Evolutionary conservation across 2,329 filamentous ascomycete species (phyloP), one percentile per base, ranked within the genome.

Genomic region (Parastagonospora avenae): DNA sequence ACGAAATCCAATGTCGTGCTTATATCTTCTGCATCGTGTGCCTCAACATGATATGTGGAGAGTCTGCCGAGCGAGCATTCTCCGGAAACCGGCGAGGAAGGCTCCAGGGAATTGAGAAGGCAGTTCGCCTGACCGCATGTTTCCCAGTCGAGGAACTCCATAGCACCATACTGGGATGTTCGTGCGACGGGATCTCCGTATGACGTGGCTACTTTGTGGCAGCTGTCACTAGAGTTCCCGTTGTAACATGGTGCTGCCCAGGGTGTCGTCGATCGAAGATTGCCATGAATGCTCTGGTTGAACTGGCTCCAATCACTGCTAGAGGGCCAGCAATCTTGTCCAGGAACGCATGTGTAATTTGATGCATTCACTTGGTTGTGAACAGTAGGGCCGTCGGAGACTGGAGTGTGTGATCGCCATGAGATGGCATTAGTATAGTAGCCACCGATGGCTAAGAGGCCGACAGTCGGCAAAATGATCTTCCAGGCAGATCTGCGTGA

Each of bases 81-180:
- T 2, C 68, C 68, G 8, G 63, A 54, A 6, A 64, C 55, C 19
- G 64, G 57, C 11, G 62, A 58, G 4, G 60, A 61, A 0, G 65
- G 64, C 14, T 60, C 51, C 37, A 64, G 48, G 1, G 66, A 67
- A 36, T 70, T 66, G 4, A 71, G 57, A 14, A 60, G 59, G 43
- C 68, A 72, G n/a, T 63, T 64, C 2, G 63, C 66, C 31, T 62
- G 48, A 9, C 65, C 68, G 31, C 68, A 72, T 2, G 54, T 62
- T 42, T 72, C 70, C 67, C 68, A 72, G 39, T 72, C 65, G 2
- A 73, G 65, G 24, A 72, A 73, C 42, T 73, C 67, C 62, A 67
- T 70, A n/a, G 64, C 48, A 1, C 67, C 68, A 24, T 73, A 73
- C 33, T 70, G 67, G 4, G 49, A 48, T 2, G 67, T 64, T 14